phyloP scores from a whole-genome alignment of 148 eudicot species.

The Silene latifolia region DNA sequence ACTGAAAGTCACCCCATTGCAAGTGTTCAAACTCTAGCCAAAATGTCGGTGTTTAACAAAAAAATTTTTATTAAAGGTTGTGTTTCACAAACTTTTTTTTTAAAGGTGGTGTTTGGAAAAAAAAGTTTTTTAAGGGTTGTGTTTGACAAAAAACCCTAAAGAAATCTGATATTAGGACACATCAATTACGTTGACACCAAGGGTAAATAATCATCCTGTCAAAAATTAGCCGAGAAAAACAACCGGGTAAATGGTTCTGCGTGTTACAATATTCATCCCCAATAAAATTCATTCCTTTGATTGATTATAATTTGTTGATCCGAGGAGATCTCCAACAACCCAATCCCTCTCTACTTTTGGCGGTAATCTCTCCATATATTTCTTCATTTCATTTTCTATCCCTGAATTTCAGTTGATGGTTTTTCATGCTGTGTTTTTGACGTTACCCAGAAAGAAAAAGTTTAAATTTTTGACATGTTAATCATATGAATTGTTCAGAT shows the following conservation, averaged over 20 bases:
- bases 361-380: not conserved
- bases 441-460: not conserved
- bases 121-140: too few relatives aligned
- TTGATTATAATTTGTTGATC: not conserved
- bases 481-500: slow-evolving; percentile 9
- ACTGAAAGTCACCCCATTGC: too few relatives aligned
- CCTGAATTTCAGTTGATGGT: too few relatives aligned
- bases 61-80: too few relatives aligned
- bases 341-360: not conserved
- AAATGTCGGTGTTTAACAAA: too few relatives aligned
- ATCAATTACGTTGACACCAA: too few relatives aligned
- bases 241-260: not conserved
- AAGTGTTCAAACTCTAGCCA: too few relatives aligned
- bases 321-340: slow-evolving; percentile 7
- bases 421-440: not conserved
- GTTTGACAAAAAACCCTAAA: too few relatives aligned
- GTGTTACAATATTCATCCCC: not conserved
- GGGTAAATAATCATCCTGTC: not conserved
- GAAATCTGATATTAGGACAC: too few relatives aligned
- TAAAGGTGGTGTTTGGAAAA: too few relatives aligned
- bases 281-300: not conserved
- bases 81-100: too few relatives aligned
- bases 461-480: not conserved
- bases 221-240: not conserved
- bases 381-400: not conserved